Base-by-base conservation (phyloP, 371 early-diverging fungal species). In the Syncephalastrum sp. region DNA sequence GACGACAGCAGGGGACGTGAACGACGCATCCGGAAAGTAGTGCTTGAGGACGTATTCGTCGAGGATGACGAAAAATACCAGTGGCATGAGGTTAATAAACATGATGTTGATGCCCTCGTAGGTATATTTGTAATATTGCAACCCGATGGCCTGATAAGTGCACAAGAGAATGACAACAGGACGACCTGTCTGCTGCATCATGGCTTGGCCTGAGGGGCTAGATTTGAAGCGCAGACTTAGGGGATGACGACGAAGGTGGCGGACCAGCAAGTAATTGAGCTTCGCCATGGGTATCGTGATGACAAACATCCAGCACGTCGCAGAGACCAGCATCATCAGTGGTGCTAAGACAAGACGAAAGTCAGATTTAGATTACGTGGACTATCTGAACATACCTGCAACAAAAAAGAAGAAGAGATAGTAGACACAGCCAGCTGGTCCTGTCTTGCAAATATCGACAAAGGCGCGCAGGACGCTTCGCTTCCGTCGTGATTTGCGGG, bases 231-330 rank as follows among this genome's bases (percentile, higher is more conserved):
- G 16, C 66, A 72, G 41, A 51, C 83, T 81, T 49, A 95, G 74
- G 25, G 94, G 96, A 66, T 92, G 86, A 38, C 85, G 86, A 43
- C 89, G 82, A 24, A 94, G 74, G 60, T 92, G 91, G 29, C 85
- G 79, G 23, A 81, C 74, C 25, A 95, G 71, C 16, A 91, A 87
- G 61, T 84, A 91, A 42, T 85, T 91, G 19, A 96, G 83, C 68
- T 94, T 94, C 43, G 93, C 94, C 97, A 96, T 97, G 4, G 98
- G 97, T 44, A 98, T 86, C 0, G 94, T 88, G 42, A 95, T 77
- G 44, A 97, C 93, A 41, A 86, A 82, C 58, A 96, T 83, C 90
- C 93, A 95, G 68, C 94, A 92, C 10, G 90, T 60, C 7, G 85
- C 78, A 7, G 92, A 86, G 5, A 92, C 90, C 0, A 89, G 45